Evolutionary conservation across 1,284 basidiomycete genomes (phyloP), one percentile per base, ranked within the genome.

Genomic region (Retiboletus flavoniger): DNA sequence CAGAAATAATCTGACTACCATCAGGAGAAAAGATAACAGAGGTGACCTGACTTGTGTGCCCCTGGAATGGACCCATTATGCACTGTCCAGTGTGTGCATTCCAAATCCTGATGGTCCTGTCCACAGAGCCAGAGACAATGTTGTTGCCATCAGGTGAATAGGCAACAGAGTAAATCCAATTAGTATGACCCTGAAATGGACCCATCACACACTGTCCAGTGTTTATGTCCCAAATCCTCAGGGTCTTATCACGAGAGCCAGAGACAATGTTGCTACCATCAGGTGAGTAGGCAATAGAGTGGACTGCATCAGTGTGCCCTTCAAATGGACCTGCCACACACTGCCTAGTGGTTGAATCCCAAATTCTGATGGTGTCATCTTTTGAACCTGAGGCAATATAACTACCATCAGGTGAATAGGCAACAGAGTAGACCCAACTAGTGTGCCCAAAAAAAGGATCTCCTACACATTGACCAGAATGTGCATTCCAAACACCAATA

Each of bases 351-450:
- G 1, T 4, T n/a, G 43, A 4, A 44, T 61, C 26, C 63, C 60
- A 62, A 14, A 66, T 3, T 13, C 63, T 64, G 7, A 64, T 39
- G 2, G 64, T 66, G 6, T 42, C 57, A 34, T 62, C 63, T 4
- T 16, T 2, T 8, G 62, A 62, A 5, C 61, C 56, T 56, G 61
- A 66, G 39, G 51, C 28, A 53, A 65, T 19, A 3, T 26, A 9
- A 2, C 2, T 47, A 0, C 58, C 44, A 65, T 61, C 26, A 57
- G 57, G 47, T 32, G 63, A 67, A n/a, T 61, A 61, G 1, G 52
- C 51, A 51, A 63, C 24, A 44, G 49, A 51, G 0, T 21, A 34
- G 21, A 66, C 9, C 35, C 34, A 42, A 3, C 16, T 3, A 0
- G 41, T 54, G 13, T 61, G 60, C 0, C 54, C 63, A 3, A 4